Evolutionary conservation across 495 filamentous ascomycete genomes (phyloP).

Genomic region (Daldinia grandis): DNA sequence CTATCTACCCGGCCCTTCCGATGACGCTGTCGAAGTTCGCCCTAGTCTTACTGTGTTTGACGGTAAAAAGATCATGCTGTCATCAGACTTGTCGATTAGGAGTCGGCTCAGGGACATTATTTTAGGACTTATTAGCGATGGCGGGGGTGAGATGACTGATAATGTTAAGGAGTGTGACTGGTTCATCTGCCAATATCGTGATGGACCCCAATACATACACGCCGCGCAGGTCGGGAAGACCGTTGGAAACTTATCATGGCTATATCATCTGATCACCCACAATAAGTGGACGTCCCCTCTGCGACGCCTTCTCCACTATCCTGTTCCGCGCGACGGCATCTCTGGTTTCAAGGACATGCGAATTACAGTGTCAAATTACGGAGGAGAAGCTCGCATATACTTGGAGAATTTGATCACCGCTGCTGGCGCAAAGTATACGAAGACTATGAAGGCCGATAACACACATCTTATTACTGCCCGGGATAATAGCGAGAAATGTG

Average conservation of each 20-base stretch:
- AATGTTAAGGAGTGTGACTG: conserved; percentile 77
- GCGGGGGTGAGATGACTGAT: conserved; percentile 73
- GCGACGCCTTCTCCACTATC: conserved; percentile 86
- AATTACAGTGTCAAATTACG: conserved; percentile 95
- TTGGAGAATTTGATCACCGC: conserved; percentile 89
- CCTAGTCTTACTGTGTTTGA: conserved; percentile 68
- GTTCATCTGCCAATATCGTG: conserved; percentile 86
- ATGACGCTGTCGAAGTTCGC: conserved; percentile 46
- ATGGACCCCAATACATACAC: conserved; percentile 77
- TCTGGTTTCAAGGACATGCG: conserved; percentile 77
- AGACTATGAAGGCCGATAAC: conserved; percentile 91
- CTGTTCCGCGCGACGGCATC: conserved; percentile 75
- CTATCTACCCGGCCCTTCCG: conserved; percentile 54
- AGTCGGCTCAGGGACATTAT: conserved; percentile 71
- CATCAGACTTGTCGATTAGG: conserved; percentile 74
- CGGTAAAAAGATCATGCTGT: conserved; percentile 70
- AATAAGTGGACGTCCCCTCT: conserved; percentile 87
- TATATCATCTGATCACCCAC: conserved; percentile 88
- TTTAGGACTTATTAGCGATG: conserved; percentile 69
- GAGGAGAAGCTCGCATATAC: conserved; percentile 91
- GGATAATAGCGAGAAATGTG: conserved; percentile 85
- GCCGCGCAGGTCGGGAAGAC: conserved; percentile 79
- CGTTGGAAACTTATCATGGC: conserved; percentile 91
- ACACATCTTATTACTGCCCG: conserved; percentile 95
- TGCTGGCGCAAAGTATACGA: conserved; percentile 85